Evolutionary conservation across 148 eudicot genomes (phyloP).

Genomic region (Rhododendron williamsianum): DNA sequence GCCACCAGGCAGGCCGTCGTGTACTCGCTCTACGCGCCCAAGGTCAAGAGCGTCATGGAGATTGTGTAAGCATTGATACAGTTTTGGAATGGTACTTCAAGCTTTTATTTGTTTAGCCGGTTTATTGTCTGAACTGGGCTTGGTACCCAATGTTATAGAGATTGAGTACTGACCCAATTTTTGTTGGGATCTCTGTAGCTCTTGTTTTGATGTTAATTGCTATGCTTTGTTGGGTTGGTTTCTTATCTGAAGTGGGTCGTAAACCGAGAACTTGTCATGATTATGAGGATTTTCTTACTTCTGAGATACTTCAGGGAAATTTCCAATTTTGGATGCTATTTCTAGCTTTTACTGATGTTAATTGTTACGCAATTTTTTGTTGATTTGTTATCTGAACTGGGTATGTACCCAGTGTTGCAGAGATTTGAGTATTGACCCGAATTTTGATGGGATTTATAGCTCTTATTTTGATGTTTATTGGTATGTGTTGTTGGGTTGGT

Average conservation of each 20-base stretch:
- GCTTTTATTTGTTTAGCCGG: neutral
- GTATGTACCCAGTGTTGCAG: neutral
- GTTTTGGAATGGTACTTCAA: neutral
- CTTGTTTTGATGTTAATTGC: neutral
- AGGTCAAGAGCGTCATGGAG: slow-evolving; percentile 61
- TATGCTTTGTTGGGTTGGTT: neutral
- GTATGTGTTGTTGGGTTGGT: neutral
- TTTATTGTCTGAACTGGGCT: neutral
- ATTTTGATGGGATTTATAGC: neutral
- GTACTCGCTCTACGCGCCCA: slow-evolving; percentile 53
- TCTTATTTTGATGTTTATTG: neutral
- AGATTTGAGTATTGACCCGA: neutral
- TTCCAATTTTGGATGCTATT: neutral
- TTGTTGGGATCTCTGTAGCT: neutral
- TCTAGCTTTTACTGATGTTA: neutral
- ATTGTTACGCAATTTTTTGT: neutral
- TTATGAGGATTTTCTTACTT: neutral
- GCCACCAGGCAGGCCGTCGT: slow-evolving; percentile 53
- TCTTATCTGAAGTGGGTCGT: neutral
- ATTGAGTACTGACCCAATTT: neutral
- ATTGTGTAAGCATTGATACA: slow-evolving; percentile 6
- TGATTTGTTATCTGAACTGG: neutral
- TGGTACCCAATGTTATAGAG: neutral
- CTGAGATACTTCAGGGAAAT: neutral
- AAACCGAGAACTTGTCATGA: neutral